Conservation (phyloP, 257 asterid species). For the Datura wrightii region DNA sequence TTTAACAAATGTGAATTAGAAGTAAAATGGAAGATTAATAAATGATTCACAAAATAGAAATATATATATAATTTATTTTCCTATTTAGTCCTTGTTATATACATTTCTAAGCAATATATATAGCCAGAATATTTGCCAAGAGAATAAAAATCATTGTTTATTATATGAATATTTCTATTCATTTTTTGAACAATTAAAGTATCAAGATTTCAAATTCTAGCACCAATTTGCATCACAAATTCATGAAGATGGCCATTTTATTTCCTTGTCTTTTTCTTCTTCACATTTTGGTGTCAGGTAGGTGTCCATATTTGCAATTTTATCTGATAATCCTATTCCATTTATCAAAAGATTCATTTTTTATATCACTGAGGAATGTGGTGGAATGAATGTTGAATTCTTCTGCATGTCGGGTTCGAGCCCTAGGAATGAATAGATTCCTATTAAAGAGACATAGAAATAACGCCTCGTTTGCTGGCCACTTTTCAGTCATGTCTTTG, state of each 20-base stretch:
- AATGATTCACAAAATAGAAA: neutral
- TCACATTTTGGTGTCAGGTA: conserved; percentile 1
- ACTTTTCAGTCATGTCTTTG: neutral
- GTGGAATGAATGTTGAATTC: neutral
- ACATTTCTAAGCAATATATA: neutral
- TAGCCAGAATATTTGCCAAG: neutral
- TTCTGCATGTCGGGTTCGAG: neutral
- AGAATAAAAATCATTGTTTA: neutral
- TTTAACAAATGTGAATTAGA: neutral
- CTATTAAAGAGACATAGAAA: neutral
- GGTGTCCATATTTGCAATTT: neutral
- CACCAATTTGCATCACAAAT: neutral
- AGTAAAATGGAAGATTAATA: neutral
- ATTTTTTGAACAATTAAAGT: neutral
- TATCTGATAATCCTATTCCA: neutral
- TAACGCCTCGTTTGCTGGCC: no score
- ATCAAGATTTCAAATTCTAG: neutral
- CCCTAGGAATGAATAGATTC: neutral
- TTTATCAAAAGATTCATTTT: neutral
- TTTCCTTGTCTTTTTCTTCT: neutral
- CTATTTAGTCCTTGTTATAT: neutral
- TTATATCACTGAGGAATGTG: neutral
- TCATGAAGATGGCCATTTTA: neutral
- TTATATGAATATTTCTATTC: neutral
- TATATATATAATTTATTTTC: neutral